phyloP scores from a whole-genome alignment of 805 yeast genomes.

The Metschnikowia peoriensis region DNA sequence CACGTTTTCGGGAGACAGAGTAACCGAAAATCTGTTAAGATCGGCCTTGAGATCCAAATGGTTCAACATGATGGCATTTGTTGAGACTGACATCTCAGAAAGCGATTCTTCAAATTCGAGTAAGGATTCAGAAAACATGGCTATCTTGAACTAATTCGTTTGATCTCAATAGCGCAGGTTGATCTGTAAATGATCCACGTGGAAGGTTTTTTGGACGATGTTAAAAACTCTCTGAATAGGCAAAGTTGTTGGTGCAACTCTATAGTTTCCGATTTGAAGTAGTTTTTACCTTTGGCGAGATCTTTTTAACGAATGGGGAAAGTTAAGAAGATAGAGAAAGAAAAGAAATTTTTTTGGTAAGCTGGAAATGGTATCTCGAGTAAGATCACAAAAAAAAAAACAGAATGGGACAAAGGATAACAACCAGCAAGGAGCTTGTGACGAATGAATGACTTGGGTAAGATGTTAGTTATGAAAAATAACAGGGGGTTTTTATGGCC shows the following conservation, averaged over 20 bases:
- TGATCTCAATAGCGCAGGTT: too few relatives aligned
- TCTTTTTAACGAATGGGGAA: neutral
- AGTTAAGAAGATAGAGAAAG: neutral
- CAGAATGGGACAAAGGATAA: too few relatives aligned
- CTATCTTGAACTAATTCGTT: too few relatives aligned
- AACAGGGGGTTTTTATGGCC: conserved; percentile 1
- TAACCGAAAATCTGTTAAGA: conserved; percentile 16
- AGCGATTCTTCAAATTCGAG: conserved; percentile 21
- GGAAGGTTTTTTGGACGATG: neutral
- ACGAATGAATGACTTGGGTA: neutral
- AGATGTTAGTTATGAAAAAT: neutral
- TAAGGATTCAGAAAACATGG: conserved; percentile 19
- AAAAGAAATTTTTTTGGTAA: neutral
- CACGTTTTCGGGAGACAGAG: conserved; percentile 1
- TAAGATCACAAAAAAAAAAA: neutral
- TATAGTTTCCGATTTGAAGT: neutral
- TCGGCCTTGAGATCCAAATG: conserved; percentile 20
- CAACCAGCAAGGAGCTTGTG: too few relatives aligned
- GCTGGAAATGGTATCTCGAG: neutral
- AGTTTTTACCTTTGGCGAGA: neutral
- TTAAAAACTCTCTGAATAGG: neutral
- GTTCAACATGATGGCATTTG: conserved; percentile 16
- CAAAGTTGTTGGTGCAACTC: neutral
- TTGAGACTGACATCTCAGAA: conserved; percentile 10
- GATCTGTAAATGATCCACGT: neutral